A percentile compares a stretch with the other conserved stretches of the same genome.
phyloP scores from a whole-genome alignment of 306 rosid species.

The Casuarina glauca region DNA sequence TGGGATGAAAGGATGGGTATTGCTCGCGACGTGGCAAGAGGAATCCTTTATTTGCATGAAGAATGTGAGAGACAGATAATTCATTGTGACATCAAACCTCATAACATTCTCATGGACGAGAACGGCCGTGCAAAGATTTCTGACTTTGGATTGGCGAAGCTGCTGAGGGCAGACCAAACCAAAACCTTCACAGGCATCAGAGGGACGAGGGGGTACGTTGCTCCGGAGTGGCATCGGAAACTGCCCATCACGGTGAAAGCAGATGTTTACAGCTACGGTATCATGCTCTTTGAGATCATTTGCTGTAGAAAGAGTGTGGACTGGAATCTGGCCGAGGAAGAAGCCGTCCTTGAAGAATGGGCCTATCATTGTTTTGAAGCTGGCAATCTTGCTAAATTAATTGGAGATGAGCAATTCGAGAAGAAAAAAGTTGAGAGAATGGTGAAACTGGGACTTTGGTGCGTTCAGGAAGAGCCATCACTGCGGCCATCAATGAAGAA shows the following conservation, averaged over 20 bases:
- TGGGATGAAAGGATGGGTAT: not conserved
- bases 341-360: not conserved
- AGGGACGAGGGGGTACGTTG: not conserved
- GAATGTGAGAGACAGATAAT: not conserved
- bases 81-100: not conserved
- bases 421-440: not conserved
- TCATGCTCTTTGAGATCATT: not conserved
- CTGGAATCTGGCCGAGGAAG: not conserved
- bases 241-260: not conserved
- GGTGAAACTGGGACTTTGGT: not conserved
- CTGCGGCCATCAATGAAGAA: not conserved
- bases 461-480: slow-evolving; percentile 1
- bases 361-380: not conserved
- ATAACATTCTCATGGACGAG: too few relatives aligned
- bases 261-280: not conserved
- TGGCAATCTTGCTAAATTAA: not conserved
- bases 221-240: not conserved
- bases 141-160: not conserved
- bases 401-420: not conserved
- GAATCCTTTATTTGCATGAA: not conserved
- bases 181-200: not conserved
- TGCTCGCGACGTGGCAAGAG: not conserved
- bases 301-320: not conserved
- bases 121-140: not conserved
- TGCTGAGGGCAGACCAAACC: not conserved